Percentiles rank a stretch among this genome's conserved stretches.
Evolutionary conservation across 257 asterid genomes (phyloP).

Genomic region (Solanum dulcamara): DNA sequence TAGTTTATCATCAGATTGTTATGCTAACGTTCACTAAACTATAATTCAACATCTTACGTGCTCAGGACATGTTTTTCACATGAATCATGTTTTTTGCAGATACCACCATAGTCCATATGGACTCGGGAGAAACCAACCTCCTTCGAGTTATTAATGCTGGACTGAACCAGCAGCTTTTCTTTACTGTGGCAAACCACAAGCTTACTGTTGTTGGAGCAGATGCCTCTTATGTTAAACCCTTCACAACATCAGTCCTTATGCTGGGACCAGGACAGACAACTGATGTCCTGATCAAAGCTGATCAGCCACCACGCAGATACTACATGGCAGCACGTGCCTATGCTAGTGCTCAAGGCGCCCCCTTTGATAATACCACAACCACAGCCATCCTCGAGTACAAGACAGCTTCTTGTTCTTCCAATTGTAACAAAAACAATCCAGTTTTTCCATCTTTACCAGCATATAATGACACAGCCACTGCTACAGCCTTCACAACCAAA

Average conservation of each 20-base stretch:
- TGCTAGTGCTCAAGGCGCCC: conserved; percentile 71
- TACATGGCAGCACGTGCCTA: conserved; percentile 85
- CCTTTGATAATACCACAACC: conserved; percentile 84
- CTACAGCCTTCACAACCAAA: conserved; percentile 51
- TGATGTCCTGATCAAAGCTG: conserved; percentile 60
- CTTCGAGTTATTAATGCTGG: conserved; percentile 63
- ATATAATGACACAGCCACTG: conserved; percentile 65
- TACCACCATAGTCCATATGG: conserved; percentile 40
- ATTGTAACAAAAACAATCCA: conserved; percentile 26
- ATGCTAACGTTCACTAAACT: neutral
- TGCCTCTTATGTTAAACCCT: conserved; percentile 69
- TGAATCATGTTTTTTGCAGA: conserved; percentile 24
- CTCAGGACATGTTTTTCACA: neutral
- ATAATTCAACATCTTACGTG: neutral
- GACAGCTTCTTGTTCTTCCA: conserved; percentile 33
- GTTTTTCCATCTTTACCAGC: conserved; percentile 47
- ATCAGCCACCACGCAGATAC: conserved; percentile 57
- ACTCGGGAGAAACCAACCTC: conserved; percentile 61
- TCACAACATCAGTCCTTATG: conserved; percentile 73
- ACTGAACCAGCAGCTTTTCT: conserved; percentile 81
- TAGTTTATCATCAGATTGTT: neutral
- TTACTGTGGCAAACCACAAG: conserved; percentile 70
- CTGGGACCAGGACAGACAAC: conserved; percentile 96
- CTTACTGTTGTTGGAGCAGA: conserved; percentile 84
- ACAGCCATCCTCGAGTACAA: conserved; percentile 75